Conservation (phyloP, 805 yeast genomes). For the Yamadazyma sp. region DNA sequence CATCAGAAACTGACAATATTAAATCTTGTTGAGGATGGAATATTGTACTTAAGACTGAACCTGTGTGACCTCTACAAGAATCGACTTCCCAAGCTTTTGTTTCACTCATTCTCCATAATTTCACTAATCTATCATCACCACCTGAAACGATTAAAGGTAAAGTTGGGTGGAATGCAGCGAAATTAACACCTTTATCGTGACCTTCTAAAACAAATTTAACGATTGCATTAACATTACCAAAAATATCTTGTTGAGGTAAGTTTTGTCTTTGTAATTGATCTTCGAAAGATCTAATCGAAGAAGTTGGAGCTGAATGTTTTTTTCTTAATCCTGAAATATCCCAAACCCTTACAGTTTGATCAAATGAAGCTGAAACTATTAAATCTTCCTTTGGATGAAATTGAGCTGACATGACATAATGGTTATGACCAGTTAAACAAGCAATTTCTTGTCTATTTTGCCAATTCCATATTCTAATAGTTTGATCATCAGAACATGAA, state of each 20-base stretch:
- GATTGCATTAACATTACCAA: conserved; percentile 90
- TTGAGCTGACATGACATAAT: conserved; percentile 96
- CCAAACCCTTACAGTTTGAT: conserved; percentile 99
- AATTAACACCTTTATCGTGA: conserved; percentile 97
- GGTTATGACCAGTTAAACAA: conserved; percentile 95
- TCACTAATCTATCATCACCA: conserved; percentile 93
- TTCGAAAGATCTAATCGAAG: conserved; percentile 45
- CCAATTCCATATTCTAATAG: conserved; percentile 99
- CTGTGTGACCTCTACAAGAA: conserved; percentile 96
- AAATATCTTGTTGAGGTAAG: conserved; percentile 84
- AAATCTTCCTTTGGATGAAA: conserved; percentile 95
- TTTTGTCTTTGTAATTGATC: conserved; percentile 58
- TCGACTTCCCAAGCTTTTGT: conserved; percentile 99
- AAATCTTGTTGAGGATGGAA: conserved; percentile 94
- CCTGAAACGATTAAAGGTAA: conserved; percentile 92
- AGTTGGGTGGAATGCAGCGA: conserved; percentile 98
- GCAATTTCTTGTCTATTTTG: conserved; percentile 97
- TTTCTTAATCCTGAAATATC: conserved; percentile 93
- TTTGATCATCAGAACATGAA: conserved; percentile 95
- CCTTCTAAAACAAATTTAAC: conserved; percentile 97
- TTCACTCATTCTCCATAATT: conserved; percentile 96
- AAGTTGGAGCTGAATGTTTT: conserved; percentile 81
- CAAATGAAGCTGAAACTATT: conserved; percentile 92
- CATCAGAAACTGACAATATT: conserved; percentile 92
- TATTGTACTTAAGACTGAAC: conserved; percentile 81